Evolutionary conservation across 2,329 filamentous ascomycete species (phyloP), one percentile per base, ranked within the genome.

Genomic region (Aspergillus niger): DNA sequence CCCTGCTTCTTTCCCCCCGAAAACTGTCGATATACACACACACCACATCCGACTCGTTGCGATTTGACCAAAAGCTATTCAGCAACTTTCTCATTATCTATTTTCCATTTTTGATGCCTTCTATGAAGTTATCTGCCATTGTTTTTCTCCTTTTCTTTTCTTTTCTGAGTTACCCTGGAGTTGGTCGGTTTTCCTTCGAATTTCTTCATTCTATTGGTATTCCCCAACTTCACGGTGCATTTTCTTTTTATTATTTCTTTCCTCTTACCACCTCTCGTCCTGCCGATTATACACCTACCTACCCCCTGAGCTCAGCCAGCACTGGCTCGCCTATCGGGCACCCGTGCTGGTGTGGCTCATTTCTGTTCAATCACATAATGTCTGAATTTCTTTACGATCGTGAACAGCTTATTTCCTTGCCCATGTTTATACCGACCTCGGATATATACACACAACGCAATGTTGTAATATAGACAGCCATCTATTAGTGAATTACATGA

Each of bases 41-140:
- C 17, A 36, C 26, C 38, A 24, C 39, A 4, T 22, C 26, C 13
- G 13, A 22, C 8, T 5, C 20, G 20, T 36, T 32, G 39, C 26
- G 53, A 47, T 55, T 30, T 44, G 53, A 43, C 26, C 41, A 55
- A 55, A 55, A 55, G 53, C 53, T 55, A 38, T 55, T 47, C n/a
- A 55, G 53, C 39, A 50, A 24, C 41, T 24, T n/a, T 50, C 7
- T 13, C 17, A 44, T 17, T 6, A 15, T 32, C 13, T 28, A 8
- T n/a, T 10, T 17, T 26, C 5, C 10, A 36, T 13, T 11, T 30
- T 15, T 50, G 17, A 28, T 28, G 13, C 22, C 26, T 15, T 49
- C 32, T 28, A 28, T 30, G 15, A 30, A 28, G 22, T 15, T 30
- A 20, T 32, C n/a, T n/a, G 24, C 26, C n/a, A n/a, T 17, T 28